These are phyloP conservation scores for Claviceps purpurea DNA, from an alignment of 2,329 filamentous ascomycete species.

Conservation along the genomic window DNA sequence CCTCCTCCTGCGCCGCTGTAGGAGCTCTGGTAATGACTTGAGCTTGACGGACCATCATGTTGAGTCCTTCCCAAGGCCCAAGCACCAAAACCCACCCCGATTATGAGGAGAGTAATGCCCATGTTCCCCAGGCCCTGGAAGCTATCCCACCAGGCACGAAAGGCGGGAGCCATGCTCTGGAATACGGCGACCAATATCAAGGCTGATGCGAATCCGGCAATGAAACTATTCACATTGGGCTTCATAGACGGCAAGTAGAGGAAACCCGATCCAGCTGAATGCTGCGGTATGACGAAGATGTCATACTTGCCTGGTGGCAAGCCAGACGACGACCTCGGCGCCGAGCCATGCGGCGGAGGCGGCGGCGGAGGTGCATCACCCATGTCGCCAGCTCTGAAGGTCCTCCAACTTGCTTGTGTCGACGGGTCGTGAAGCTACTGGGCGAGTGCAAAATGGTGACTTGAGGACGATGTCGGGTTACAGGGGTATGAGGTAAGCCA, in stretches of 20 bases:
- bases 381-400: slow-evolving; percentile 18
- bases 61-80: slow-evolving; percentile 46
- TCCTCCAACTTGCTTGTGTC: not conserved
- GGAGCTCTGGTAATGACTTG: slow-evolving; percentile 10
- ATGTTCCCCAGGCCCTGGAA: slow-evolving; percentile 60
- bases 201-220: slow-evolving; percentile 71
- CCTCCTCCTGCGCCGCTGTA: slow-evolving; percentile 10
- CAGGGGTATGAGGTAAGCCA: slow-evolving; percentile 17
- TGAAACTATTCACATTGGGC: slow-evolving; percentile 79
- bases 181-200: slow-evolving; percentile 61
- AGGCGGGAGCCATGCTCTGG: slow-evolving; percentile 57
- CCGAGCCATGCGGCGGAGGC: slow-evolving; percentile 73
- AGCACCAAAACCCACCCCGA: slow-evolving; percentile 61
- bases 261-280: slow-evolving; percentile 79
- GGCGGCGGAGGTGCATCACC: slow-evolving; percentile 57
- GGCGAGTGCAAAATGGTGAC: not conserved
- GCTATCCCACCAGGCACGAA: slow-evolving; percentile 59
- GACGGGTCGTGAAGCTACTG: not conserved
- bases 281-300: slow-evolving; percentile 91
- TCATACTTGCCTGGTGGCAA: slow-evolving; percentile 87
- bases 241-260: slow-evolving; percentile 85
- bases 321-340: slow-evolving; percentile 53
- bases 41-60: slow-evolving; percentile 14
- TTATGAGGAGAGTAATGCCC: slow-evolving; percentile 57
- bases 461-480: slow-evolving; percentile 9